Evolutionary conservation across 1,139 yeast species (phyloP).

Genomic region (Pneumocystis murina): DNA sequence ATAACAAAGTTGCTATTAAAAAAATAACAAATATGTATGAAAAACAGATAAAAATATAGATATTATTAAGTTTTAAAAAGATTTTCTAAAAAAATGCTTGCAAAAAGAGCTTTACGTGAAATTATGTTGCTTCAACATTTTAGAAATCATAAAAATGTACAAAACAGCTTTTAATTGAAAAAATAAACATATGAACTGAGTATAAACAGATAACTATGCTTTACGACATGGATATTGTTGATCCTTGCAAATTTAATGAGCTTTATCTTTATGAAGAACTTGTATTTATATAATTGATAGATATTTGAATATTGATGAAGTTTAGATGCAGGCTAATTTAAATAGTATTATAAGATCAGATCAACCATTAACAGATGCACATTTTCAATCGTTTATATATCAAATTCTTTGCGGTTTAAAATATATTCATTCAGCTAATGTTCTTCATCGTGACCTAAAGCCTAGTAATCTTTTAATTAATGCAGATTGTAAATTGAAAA

Average conservation of each 20-base stretch:
- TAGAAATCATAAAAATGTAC: constrained; percentile 65
- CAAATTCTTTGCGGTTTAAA: constrained; percentile 88
- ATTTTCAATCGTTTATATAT: constrained; percentile 81
- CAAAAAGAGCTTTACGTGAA: constrained; percentile 82
- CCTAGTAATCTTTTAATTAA: constrained; percentile 88
- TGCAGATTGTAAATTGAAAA: constrained; percentile 90
- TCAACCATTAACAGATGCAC: constrained; percentile 88
- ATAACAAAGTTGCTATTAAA: constrained; percentile 68
- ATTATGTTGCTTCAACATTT: constrained; percentile 76
- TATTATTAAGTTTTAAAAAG: not conserved
- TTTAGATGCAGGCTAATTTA: constrained; percentile 89
- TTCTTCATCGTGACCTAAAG: constrained; percentile 81
- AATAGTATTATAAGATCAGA: constrained; percentile 90
- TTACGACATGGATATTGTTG: constrained; percentile 83
- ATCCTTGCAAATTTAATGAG: constrained; percentile 75
- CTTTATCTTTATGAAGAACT: constrained; percentile 61
- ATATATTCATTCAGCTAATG: constrained; percentile 91
- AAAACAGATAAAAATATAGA: not conserved
- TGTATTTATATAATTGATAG: constrained; percentile 4
- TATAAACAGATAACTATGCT: constrained; percentile 52
- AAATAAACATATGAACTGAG: not conserved
- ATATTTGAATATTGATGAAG: constrained; percentile 32
- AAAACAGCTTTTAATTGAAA: not conserved
- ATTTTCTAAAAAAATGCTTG: constrained; percentile 70
- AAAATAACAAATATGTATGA: constrained; percentile 64